Base-by-base conservation (phyloP, 176 grass and related monocot genomes). In the Otatea glauca region DNA sequence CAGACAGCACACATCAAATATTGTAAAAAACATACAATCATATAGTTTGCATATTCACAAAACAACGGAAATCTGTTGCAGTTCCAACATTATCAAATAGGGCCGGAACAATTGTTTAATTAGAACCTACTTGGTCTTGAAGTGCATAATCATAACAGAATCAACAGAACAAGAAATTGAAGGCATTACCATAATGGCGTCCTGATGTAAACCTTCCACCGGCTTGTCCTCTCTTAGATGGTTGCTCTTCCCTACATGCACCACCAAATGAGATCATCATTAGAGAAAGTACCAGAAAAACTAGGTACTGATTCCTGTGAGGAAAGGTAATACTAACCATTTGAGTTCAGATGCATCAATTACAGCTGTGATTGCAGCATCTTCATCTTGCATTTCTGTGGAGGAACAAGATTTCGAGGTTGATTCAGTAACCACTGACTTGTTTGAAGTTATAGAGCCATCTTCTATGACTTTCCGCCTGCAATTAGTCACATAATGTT, bases 391-490 rank as follows among this genome's bases (percentile, higher is more conserved):
- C 56, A 92, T 34, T 88, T 72, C 83, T 20, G 61, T 42, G 12
- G 83, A 88, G 32, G 82, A 84, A 84, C 67, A 58, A 12, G 88
- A 84, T 68, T 89, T 92, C 67, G 70, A 81, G 39, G 34, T 61
- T 24, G 72, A 83, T 56, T 84, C 75, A 37, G 63, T 92, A 68
- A 92, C 47, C 7, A 80, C 76, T 24, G 53, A 89, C 58, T 76
- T 83, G 38, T 66, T 86, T 38, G 83, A 67, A 89, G 70, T 50
- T 29, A 48, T 58, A 43, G 51, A 71, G 78, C 48, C 78, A 71
- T 70, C 87, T 72, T 92, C 91, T 62, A 65, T 50, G 10, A 92
- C 81, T 92, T 92, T 61, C 7, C 42, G 58, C 76, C 91, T 92
- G 72, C 55, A 87, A 69, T 81, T 81, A 73, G 49, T 44, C 7